phyloP scores from a whole-genome alignment of 768 basidiomycete species.

The Porpolomopsis calyptriformis region DNA sequence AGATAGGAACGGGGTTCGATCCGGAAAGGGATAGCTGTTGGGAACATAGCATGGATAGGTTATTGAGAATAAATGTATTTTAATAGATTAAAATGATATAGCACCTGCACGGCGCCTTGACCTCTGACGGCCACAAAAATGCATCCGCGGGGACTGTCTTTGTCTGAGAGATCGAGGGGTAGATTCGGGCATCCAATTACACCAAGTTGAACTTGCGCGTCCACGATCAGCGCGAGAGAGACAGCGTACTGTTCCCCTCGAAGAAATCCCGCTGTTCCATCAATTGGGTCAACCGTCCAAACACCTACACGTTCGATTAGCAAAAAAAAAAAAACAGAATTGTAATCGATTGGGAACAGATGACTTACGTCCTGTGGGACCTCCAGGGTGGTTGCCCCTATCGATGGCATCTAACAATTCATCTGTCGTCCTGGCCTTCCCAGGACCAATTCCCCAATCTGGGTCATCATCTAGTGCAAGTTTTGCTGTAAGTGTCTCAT shows the following conservation, averaged over 20 bases:
- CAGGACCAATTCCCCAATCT: conserved; percentile 66
- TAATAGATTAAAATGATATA: conserved; percentile 4
- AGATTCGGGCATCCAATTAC: conserved; percentile 93
- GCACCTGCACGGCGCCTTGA: conserved; percentile 69
- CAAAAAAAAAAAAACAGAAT: not conserved
- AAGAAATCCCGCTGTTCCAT: conserved; percentile 89
- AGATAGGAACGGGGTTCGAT: conserved; percentile 36
- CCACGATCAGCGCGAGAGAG: conserved; percentile 74
- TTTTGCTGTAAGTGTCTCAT: conserved; percentile 56
- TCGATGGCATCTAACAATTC: conserved; percentile 83
- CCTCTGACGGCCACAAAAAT: conserved; percentile 83
- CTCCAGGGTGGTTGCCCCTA: conserved; percentile 65
- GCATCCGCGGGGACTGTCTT: conserved; percentile 58
- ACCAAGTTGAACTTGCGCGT: conserved; percentile 69
- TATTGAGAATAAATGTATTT: not conserved
- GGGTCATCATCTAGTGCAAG: conserved; percentile 45
- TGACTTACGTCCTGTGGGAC: conserved; percentile 57
- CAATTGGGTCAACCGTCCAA: conserved; percentile 86
- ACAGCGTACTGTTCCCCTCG: conserved; percentile 90
- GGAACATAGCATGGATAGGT: conserved; percentile 2
- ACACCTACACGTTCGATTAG: conserved; percentile 41
- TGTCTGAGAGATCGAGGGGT: conserved; percentile 40
- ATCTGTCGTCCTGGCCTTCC: conserved; percentile 36
- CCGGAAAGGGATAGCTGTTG: conserved; percentile 47
- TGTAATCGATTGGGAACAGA: conserved; percentile 3